Percentiles rank a stretch among this genome's conserved stretches.
Evolutionary conservation across 805 yeast species (phyloP).

Genomic region (Debaryomyces hansenii): DNA sequence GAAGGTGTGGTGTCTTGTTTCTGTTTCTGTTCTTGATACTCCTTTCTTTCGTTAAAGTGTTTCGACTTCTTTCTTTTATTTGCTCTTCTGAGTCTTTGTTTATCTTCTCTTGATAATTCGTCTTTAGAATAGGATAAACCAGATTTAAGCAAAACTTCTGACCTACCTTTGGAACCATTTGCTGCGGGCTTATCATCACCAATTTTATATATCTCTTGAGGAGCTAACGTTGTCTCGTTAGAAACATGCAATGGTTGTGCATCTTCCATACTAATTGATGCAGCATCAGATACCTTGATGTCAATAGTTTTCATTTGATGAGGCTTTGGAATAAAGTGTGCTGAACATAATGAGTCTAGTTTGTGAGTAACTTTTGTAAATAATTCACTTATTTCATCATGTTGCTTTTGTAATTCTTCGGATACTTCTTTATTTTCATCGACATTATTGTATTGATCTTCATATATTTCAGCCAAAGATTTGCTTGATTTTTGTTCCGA

Average conservation of each 20-base stretch:
- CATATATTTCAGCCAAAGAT: conserved; percentile 89
- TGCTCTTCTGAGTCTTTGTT: conserved; percentile 83
- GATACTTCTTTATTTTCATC: conserved; percentile 44
- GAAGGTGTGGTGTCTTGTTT: conserved; percentile 24
- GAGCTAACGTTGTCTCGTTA: conserved; percentile 76
- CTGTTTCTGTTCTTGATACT: conserved; percentile 23
- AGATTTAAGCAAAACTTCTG: conserved; percentile 67
- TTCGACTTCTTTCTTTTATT: conserved; percentile 78
- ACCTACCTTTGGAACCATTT: conserved; percentile 29
- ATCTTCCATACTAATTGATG: conserved; percentile 90
- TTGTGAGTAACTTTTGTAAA: conserved; percentile 64
- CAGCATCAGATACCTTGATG: conserved; percentile 69
- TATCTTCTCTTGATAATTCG: conserved; percentile 81
- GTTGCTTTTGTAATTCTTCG: conserved; percentile 70
- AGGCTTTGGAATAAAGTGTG: conserved; percentile 92
- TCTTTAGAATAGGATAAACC: conserved; percentile 80
- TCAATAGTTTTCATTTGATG: conserved; percentile 70
- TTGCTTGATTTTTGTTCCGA: conserved; percentile 82
- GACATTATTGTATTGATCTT: conserved; percentile 69
- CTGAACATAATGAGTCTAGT: conserved; percentile 88
- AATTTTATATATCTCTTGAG: conserved; percentile 83
- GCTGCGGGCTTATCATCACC: conserved; percentile 39
- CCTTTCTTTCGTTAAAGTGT: conserved; percentile 39
- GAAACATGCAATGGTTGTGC: conserved; percentile 89
- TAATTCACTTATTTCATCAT: conserved; percentile 71